Percentiles rank a stretch among this genome's conserved stretches.
Conservation (phyloP, 2,329 filamentous ascomycete species). For the Botrytis sinoallii region DNA sequence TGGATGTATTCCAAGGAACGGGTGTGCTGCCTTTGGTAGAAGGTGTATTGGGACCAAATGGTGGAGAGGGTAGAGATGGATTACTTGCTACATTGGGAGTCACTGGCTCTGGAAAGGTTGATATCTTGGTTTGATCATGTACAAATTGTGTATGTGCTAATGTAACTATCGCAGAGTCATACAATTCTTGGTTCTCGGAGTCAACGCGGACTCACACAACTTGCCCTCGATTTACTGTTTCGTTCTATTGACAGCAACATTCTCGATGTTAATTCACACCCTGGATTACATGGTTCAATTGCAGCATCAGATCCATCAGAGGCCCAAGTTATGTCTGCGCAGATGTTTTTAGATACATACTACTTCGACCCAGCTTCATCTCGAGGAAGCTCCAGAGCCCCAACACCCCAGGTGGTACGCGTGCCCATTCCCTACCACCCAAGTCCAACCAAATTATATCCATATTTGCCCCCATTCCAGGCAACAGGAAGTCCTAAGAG, state of each 20-base stretch:
- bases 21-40: conserved; percentile 73
- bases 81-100: conserved; percentile 89
- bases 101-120: conserved; percentile 92
- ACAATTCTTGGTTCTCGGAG: conserved; percentile 87
- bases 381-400: conserved; percentile 61
- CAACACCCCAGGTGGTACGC: conserved; percentile 67
- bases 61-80: conserved; percentile 80
- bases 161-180: conserved; percentile 64
- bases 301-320: conserved; percentile 77
- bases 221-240: conserved; percentile 87
- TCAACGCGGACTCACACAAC: conserved; percentile 86
- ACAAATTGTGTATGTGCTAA: conserved; percentile 1
- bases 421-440: conserved; percentile 30
- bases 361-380: conserved; percentile 64
- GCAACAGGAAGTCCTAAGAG: conserved; percentile 34
- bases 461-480: conserved; percentile 23
- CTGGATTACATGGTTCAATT: conserved; percentile 68
- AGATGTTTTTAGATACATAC: conserved; percentile 73
- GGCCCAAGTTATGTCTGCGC: conserved; percentile 69
- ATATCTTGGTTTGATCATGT: conserved; percentile 12
- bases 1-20: conserved; percentile 81
- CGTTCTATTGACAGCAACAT: conserved; percentile 72
- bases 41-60: conserved; percentile 71
- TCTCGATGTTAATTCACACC: conserved; percentile 56
- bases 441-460: conserved; percentile 27